Conservation (phyloP, 257 asterid species). For the Haberlea rhodopensis region DNA sequence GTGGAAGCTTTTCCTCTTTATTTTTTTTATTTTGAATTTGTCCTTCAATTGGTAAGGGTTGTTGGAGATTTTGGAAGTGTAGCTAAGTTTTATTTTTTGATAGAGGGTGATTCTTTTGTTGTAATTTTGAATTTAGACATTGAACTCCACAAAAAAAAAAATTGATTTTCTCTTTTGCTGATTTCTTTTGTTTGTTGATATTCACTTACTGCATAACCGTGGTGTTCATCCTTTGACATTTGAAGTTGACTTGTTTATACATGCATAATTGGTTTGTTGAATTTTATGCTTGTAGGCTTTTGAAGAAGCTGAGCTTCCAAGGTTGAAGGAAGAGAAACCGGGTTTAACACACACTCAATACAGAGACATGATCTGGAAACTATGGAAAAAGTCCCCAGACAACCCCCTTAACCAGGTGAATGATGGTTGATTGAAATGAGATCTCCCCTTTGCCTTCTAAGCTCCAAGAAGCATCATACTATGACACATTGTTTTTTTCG, state of each 20-base stretch:
- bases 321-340: slow-evolving; percentile 52
- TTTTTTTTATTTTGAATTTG: no score
- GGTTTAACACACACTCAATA: slow-evolving; percentile 59
- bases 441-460: not conserved
- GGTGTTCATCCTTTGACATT: not conserved
- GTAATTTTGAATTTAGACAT: not conserved
- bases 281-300: slow-evolving; percentile 41
- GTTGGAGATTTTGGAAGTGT: not conserved
- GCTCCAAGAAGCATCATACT: not conserved
- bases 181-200: not conserved
- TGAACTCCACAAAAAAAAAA: not conserved
- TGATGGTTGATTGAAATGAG: not conserved
- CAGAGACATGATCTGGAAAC: slow-evolving; percentile 92
- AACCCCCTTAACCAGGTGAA: slow-evolving; percentile 86
- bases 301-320: slow-evolving; percentile 64
- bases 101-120: not conserved
- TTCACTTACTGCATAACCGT: slow-evolving; percentile 26
- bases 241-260: slow-evolving; percentile 28
- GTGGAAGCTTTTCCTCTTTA: not conserved
- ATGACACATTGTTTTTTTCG: no score
- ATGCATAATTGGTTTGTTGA: not conserved
- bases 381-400: slow-evolving; percentile 95
- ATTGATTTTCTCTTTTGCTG: not conserved
- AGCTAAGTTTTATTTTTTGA: not conserved
- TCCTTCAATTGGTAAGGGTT: not conserved